A percentile compares a stretch with the other conserved stretches of the same genome.
phyloP scores from a whole-genome alignment of 352 stramenopile species.

The Aphanomyces invadans region DNA sequence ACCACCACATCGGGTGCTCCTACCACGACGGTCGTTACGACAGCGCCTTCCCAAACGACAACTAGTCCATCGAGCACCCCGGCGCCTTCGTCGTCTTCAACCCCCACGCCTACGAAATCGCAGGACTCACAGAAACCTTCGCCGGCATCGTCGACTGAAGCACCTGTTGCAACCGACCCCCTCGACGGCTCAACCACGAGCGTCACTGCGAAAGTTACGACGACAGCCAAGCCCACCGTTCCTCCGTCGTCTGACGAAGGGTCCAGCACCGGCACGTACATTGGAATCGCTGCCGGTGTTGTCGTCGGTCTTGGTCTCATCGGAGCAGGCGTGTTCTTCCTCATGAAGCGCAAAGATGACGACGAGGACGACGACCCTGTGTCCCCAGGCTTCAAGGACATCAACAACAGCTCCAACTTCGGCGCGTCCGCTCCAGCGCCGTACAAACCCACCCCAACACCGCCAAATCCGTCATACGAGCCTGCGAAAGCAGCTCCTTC shows the following conservation, averaged over 20 bases:
- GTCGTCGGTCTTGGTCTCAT: conserved; percentile 10
- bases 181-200: background rate
- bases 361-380: conserved; percentile 23
- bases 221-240: conserved; percentile 9
- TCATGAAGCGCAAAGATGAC: conserved; percentile 1
- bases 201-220: background rate
- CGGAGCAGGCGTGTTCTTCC: conserved; percentile 1
- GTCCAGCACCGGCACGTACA: conserved; percentile 1
- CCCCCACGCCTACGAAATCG: background rate
- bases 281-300: conserved; percentile 19
- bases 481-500: background rate
- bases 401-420: background rate
- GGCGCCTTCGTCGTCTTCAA: background rate
- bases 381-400: conserved; percentile 3
- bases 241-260: background rate
- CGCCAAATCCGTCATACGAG: background rate
- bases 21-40: background rate
- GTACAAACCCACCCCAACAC: background rate
- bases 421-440: background rate
- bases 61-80: background rate
- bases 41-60: background rate
- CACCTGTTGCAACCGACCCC: background rate
- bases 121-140: background rate
- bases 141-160: background rate
- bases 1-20: background rate